Evolutionary conservation across 1,284 basidiomycete genomes (phyloP).

Genomic region (Ustilago trichophora): DNA sequence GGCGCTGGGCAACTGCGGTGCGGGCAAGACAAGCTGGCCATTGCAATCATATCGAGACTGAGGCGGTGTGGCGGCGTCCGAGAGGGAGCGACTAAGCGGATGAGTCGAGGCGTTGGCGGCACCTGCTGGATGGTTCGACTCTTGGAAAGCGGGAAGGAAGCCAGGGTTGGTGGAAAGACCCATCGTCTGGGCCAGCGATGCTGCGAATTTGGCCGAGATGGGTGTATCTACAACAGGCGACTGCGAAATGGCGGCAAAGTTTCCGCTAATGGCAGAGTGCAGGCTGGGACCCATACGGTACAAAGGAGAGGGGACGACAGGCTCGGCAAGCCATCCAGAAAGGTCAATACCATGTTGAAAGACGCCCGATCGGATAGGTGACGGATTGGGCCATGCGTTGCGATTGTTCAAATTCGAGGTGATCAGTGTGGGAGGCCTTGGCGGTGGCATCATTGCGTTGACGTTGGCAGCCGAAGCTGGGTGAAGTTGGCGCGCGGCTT

Average conservation of each 20-base stretch:
- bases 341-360: slow-evolving; percentile 50
- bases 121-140: slow-evolving; percentile 1
- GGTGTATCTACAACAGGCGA: slow-evolving; percentile 36
- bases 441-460: slow-evolving; percentile 36
- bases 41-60: slow-evolving; percentile 40
- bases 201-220: slow-evolving; percentile 46
- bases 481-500: slow-evolving; percentile 7
- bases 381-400: slow-evolving; percentile 32
- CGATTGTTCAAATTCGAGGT: slow-evolving; percentile 41
- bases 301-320: slow-evolving; percentile 62
- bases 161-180: slow-evolving; percentile 29
- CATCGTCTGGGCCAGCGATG: slow-evolving; percentile 38
- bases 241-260: slow-evolving; percentile 32
- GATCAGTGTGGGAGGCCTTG: slow-evolving; percentile 35
- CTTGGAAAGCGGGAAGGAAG: slow-evolving; percentile 21
- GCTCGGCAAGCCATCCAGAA: slow-evolving; percentile 64
- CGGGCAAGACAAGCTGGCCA: slow-evolving; percentile 26
- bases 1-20: slow-evolving; percentile 33
- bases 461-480: not conserved
- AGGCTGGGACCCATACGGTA: slow-evolving; percentile 60
- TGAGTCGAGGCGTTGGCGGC: slow-evolving; percentile 9
- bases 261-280: slow-evolving; percentile 37
- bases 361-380: slow-evolving; percentile 25
- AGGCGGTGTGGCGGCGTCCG: slow-evolving; percentile 17
- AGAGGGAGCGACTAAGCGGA: slow-evolving; percentile 24